These are phyloP conservation scores for Rhipidocladum racemiflorum DNA, from an alignment of 176 grass and related monocot genomes.

Conservation along the genomic window DNA sequence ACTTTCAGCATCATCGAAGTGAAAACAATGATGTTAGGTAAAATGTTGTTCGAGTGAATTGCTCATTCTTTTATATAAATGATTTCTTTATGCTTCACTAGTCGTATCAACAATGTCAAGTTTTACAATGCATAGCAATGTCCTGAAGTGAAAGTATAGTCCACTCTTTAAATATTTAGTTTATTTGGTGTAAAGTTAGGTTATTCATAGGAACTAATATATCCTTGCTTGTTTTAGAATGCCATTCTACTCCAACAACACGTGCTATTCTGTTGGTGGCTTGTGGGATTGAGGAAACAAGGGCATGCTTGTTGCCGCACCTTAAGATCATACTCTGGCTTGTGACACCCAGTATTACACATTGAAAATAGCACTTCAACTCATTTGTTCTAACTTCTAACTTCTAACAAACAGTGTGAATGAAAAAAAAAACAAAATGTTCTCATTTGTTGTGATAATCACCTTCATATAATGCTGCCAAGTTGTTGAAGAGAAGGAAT, in stretches of 20 bases:
- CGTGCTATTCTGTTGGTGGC: slow-evolving; percentile 30
- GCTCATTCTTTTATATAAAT: not conserved
- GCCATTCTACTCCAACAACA: slow-evolving; percentile 29
- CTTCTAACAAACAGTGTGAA: too few relatives aligned
- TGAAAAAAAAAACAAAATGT: too few relatives aligned
- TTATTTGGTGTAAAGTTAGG: not conserved
- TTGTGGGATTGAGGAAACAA: slow-evolving; percentile 54
- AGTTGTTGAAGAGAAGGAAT: too few relatives aligned
- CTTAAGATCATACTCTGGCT: slow-evolving; percentile 18
- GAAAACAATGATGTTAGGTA: too few relatives aligned
- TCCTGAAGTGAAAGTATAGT: slow-evolving; percentile 29
- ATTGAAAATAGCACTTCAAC: slow-evolving; percentile 45
- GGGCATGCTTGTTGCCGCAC: slow-evolving; percentile 27
- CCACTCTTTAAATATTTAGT: not conserved
- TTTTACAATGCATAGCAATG: not conserved
- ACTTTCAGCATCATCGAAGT: too few relatives aligned
- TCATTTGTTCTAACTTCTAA: too few relatives aligned
- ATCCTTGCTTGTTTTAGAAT: slow-evolving; percentile 43
- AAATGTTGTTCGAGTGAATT: not conserved
- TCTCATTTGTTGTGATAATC: too few relatives aligned
- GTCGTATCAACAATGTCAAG: not conserved
- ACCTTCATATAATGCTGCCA: too few relatives aligned
- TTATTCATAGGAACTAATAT: slow-evolving; percentile 33
- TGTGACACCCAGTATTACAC: slow-evolving; percentile 23
- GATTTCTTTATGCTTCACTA: slow-evolving; percentile 6